Evolutionary conservation across 192 early-diverging fungal species (phyloP), one percentile per base, ranked within the genome.

Genomic region (Mortierella alpina): DNA sequence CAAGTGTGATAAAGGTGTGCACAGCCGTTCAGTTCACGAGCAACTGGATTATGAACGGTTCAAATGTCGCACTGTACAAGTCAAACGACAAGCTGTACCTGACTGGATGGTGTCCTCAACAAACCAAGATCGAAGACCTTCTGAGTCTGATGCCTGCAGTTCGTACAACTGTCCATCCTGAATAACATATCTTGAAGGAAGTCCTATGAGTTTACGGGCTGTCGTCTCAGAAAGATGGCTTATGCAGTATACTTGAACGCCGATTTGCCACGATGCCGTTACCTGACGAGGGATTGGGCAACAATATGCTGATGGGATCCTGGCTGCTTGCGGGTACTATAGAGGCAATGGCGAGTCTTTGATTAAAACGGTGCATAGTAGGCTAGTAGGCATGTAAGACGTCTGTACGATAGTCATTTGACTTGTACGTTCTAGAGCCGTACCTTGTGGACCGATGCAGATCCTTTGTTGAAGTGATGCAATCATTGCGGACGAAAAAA

Each of bases 101-200:
- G 75, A 76, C 48, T 87, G 83, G 44, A 87, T 72, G 9, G 76
- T 83, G 11, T 84, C 68, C 6, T 63, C 71, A 20, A 87, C 63
- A 54, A 87, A 87, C 86, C 86, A 87, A 23, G 83, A 84, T 63
- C 81, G 76, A 20, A 84, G 49, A 18, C 68, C 68, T 13, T 74
- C 76, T 39, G 72, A 60, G 8, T 84, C 81, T 4, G 83, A 41
- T 40, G 78, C 59, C 47, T 83, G 81, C 65, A 82, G 72, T 70
- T 87, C 86, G 23, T 62, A 80, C 9, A 87, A 44, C 44, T 42
- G 41, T 18, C 74, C 82, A 56, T 84, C 74, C 65, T 87, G 83
- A 46, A 87, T 63, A 17, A 84, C 47, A 56, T 78, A 87, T 71
- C 86, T 70, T 18, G 77, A 70, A 12, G 84, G 81, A 22, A 80